A percentile compares a stretch with the other conserved stretches of the same genome.
Conservation (phyloP, 805 yeast species). For the Sugiyamaella chiloensis region DNA sequence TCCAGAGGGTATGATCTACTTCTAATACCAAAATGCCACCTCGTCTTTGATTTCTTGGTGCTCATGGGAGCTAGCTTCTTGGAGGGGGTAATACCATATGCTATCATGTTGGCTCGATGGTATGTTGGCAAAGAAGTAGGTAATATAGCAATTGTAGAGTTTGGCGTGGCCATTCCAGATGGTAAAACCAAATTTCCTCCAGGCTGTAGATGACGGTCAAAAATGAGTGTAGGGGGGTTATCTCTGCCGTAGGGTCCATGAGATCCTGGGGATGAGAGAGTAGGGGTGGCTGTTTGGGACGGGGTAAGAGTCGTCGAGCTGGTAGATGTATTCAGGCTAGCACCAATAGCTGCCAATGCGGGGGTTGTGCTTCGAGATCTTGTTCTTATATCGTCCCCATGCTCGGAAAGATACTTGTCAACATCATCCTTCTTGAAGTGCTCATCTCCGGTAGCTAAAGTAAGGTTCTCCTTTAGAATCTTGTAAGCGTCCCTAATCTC, state of each 20-base stretch:
- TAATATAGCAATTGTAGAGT: slow-evolving; percentile 83
- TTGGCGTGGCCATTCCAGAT: slow-evolving; percentile 43
- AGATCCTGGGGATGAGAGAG: neutral
- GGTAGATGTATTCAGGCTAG: neutral
- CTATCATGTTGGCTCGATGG: slow-evolving; percentile 89
- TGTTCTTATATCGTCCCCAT: slow-evolving; percentile 11
- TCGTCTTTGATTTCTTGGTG: slow-evolving; percentile 82
- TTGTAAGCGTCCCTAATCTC: slow-evolving; percentile 85
- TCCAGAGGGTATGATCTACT: slow-evolving; percentile 95
- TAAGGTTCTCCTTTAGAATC: slow-evolving; percentile 71
- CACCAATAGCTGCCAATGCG: slow-evolving; percentile 5
- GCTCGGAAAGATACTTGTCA: slow-evolving; percentile 20
- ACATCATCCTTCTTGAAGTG: slow-evolving; percentile 23
- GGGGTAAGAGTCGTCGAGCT: neutral
- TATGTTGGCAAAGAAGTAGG: slow-evolving; percentile 94
- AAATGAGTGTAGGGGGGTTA: slow-evolving; percentile 38
- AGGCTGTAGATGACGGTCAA: slow-evolving; percentile 38
- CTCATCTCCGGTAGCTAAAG: slow-evolving; percentile 18
- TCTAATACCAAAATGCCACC: slow-evolving; percentile 98
- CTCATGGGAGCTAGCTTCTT: slow-evolving; percentile 42
- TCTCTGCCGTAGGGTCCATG: slow-evolving; percentile 23
- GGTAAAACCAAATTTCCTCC: slow-evolving; percentile 25
- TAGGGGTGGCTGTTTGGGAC: neutral
- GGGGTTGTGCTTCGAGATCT: slow-evolving; percentile 4
- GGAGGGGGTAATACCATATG: slow-evolving; percentile 45